Conservation (phyloP, 495 filamentous ascomycete species). For the Lasiosphaeriaceae sp. region DNA sequence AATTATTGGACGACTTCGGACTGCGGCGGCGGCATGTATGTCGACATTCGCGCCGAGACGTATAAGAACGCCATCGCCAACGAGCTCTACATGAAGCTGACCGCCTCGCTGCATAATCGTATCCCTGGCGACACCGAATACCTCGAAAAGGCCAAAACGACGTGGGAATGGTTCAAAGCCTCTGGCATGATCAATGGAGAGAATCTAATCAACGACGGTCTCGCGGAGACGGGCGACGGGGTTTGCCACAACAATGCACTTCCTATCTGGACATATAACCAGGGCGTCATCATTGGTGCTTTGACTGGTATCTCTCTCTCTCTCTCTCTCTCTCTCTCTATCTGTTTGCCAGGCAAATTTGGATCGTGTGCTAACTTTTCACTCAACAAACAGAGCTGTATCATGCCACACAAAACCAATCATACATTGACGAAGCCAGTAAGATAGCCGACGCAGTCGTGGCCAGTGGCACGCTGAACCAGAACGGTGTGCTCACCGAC, state of each 20-base stretch:
- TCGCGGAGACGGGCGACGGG: slow-evolving; percentile 33
- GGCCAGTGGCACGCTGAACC: not conserved
- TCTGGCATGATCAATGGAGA: slow-evolving; percentile 61
- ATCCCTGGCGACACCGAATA: slow-evolving; percentile 47
- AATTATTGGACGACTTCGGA: slow-evolving; percentile 51
- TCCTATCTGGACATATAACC: slow-evolving; percentile 68
- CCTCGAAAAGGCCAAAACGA: slow-evolving; percentile 45
- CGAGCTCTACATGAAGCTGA: slow-evolving; percentile 63
- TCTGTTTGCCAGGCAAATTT: no score
- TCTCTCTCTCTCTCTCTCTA: no score
- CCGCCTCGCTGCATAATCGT: slow-evolving; percentile 62
- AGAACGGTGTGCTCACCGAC: slow-evolving; percentile 58
- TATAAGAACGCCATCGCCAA: slow-evolving; percentile 69
- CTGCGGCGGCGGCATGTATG: slow-evolving; percentile 57
- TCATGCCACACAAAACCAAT: slow-evolving; percentile 13
- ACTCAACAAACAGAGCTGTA: slow-evolving; percentile 20
- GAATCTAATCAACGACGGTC: slow-evolving; percentile 62
- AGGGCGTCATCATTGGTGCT: slow-evolving; percentile 68
- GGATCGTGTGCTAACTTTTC: not conserved
- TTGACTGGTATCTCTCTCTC: slow-evolving; percentile 49
- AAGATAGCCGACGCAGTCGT: slow-evolving; percentile 50
- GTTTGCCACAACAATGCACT: slow-evolving; percentile 59
- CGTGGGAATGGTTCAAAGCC: slow-evolving; percentile 63
- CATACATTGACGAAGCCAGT: slow-evolving; percentile 51
- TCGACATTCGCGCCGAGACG: slow-evolving; percentile 51